These are phyloP conservation scores for Maudiozyma saulgeensis DNA, from an alignment of 805 yeast genomes.

Conservation along the genomic window DNA sequence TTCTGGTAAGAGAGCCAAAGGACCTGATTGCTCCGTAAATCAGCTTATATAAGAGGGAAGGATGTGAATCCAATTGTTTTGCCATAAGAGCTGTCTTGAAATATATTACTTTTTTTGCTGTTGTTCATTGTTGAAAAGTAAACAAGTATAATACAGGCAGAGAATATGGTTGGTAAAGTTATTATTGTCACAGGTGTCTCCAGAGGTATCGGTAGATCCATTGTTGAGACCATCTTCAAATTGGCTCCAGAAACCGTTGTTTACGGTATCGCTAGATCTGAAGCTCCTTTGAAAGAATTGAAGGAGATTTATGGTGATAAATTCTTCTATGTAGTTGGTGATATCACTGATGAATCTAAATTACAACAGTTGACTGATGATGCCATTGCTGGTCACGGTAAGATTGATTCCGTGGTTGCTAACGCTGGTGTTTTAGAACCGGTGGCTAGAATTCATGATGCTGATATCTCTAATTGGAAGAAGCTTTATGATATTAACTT, in stretches of 20 bases:
- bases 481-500: constrained; percentile 64
- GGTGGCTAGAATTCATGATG: constrained; percentile 40
- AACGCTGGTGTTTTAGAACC: constrained; percentile 85
- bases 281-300: constrained; percentile 37
- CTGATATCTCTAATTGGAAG: constrained; percentile 49
- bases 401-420: constrained; percentile 55
- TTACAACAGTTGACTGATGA: constrained; percentile 32
- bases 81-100: no score
- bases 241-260: constrained; percentile 45
- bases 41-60: no score
- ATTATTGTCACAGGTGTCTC: constrained; percentile 57
- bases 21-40: no score
- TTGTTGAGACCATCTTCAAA: constrained; percentile 43
- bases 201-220: constrained; percentile 69
- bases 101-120: no score
- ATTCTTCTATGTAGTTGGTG: constrained; percentile 49
- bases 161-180: constrained; percentile 15
- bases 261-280: constrained; percentile 54
- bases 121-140: no score
- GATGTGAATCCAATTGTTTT: no score
- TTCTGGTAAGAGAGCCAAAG: neutral
- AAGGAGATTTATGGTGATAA: constrained; percentile 40
- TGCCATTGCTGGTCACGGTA: constrained; percentile 46
- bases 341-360: constrained; percentile 39
- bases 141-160: no score